Conservation (phyloP, 2,329 filamentous ascomycete genomes). For the Aspergillus tanneri region DNA sequence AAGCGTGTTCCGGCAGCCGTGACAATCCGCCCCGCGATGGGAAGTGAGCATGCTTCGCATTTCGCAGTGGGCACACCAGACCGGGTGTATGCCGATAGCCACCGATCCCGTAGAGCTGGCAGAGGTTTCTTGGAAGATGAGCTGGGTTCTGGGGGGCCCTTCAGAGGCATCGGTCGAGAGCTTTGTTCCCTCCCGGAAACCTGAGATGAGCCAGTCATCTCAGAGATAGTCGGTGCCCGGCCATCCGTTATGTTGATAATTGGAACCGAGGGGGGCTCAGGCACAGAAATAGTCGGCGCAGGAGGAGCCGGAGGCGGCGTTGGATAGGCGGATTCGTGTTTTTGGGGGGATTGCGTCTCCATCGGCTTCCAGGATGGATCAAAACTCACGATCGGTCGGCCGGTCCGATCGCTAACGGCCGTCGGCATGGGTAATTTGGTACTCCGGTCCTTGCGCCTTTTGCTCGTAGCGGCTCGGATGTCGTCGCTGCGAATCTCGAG, state of each 20-base stretch:
- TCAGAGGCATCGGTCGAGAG: slow-evolving; percentile 19
- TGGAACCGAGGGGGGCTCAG: slow-evolving; percentile 41
- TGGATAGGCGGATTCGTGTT: slow-evolving; percentile 26
- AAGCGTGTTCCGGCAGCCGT: slow-evolving; percentile 79
- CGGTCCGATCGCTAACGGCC: slow-evolving; percentile 84
- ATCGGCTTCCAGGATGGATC: slow-evolving; percentile 73
- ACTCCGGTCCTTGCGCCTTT: slow-evolving; percentile 82
- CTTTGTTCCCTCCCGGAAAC: slow-evolving; percentile 13
- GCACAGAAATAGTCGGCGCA: slow-evolving; percentile 32
- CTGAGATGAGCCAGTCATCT: slow-evolving; percentile 27
- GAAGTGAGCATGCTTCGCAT: slow-evolving; percentile 78
- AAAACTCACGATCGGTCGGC: slow-evolving; percentile 97
- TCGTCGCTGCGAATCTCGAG: slow-evolving; percentile 83
- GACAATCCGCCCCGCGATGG: slow-evolving; percentile 88
- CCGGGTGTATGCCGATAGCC: slow-evolving; percentile 46
- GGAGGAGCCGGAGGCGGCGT: slow-evolving; percentile 50
- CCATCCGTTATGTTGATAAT: slow-evolving; percentile 54
- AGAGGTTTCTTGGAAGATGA: slow-evolving; percentile 36
- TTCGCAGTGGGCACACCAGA: slow-evolving; percentile 61
- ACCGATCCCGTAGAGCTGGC: slow-evolving; percentile 38
- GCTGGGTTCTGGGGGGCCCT: slow-evolving; percentile 19
- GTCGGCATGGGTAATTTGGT: slow-evolving; percentile 82
- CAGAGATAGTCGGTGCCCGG: slow-evolving; percentile 41
- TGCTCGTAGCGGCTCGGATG: slow-evolving; percentile 85
- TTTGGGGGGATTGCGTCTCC: slow-evolving; percentile 38